A percentile compares a stretch with the other conserved stretches of the same genome.
phyloP scores from a whole-genome alignment of 352 stramenopile species.

The Pythium chondricola region DNA sequence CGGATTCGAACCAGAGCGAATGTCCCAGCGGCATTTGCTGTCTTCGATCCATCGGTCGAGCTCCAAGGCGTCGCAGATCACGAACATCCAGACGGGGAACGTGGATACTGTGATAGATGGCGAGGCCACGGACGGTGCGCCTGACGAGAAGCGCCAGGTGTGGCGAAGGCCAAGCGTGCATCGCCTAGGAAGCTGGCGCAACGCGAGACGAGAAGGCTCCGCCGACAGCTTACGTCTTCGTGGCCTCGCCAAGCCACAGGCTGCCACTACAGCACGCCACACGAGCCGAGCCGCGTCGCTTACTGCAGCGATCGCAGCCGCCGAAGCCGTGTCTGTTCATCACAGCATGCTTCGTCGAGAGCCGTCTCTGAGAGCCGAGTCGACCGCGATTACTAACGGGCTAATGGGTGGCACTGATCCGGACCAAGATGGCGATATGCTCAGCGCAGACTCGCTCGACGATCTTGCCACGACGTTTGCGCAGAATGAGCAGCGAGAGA shows the following conservation, averaged over 20 bases:
- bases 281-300: slow-evolving; percentile 28
- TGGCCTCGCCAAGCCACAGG: slow-evolving; percentile 20
- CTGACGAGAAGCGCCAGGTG: slow-evolving; percentile 29
- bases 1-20: slow-evolving; percentile 46
- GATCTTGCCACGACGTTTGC: slow-evolving; percentile 18
- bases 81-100: too few relatives aligned
- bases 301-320: slow-evolving; percentile 12
- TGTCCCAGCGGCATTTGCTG: slow-evolving; percentile 52
- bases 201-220: slow-evolving; percentile 30
- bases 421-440: neutral
- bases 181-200: slow-evolving; percentile 45
- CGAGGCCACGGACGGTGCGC: slow-evolving; percentile 17
- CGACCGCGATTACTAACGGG: neutral
- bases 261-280: slow-evolving; percentile 12
- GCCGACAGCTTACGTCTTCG: slow-evolving; percentile 30
- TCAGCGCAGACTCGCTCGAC: slow-evolving; percentile 20
- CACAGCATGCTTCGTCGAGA: slow-evolving; percentile 24
- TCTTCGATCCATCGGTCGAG: slow-evolving; percentile 13
- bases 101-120: too few relatives aligned
- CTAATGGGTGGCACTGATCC: neutral
- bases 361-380: slow-evolving; percentile 15
- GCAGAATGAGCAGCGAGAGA: slow-evolving; percentile 12
- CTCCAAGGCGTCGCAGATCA: slow-evolving; percentile 3
- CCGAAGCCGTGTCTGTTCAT: slow-evolving; percentile 18
- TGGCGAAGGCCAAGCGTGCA: slow-evolving; percentile 28